Conservation (phyloP, 352 stramenopile genomes). For the Phytophthora tentaculata region DNA sequence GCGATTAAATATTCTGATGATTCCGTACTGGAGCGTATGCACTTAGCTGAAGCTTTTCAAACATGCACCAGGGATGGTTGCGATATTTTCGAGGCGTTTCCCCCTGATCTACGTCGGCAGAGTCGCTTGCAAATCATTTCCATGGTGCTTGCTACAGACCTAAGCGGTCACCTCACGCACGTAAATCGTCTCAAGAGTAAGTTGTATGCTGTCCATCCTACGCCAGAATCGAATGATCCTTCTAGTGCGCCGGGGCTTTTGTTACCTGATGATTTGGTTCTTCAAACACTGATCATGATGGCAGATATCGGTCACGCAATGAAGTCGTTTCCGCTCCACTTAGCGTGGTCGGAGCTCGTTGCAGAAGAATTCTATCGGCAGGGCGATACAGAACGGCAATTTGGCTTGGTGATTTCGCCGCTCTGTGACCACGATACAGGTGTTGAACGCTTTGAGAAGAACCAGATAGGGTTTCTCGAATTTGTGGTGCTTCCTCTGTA, state of each 20-base stretch:
- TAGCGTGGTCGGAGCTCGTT: constrained; percentile 66
- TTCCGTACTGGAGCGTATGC: constrained; percentile 90
- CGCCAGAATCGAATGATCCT: constrained; percentile 14
- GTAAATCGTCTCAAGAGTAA: constrained; percentile 84
- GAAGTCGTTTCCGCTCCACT: constrained; percentile 66
- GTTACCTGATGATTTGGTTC: constrained; percentile 56
- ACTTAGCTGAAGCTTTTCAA: constrained; percentile 75
- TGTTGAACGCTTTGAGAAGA: constrained; percentile 63
- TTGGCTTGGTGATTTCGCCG: constrained; percentile 61
- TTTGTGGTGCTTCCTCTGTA: too few relatives aligned
- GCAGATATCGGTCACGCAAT: constrained; percentile 71
- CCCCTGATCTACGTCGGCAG: constrained; percentile 52
- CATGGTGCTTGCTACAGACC: constrained; percentile 86
- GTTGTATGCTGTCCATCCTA: constrained; percentile 50
- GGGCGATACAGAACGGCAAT: constrained; percentile 67
- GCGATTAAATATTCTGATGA: constrained; percentile 94
- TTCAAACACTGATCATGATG: constrained; percentile 82
- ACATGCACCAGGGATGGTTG: constrained; percentile 68
- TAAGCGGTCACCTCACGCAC: constrained; percentile 77
- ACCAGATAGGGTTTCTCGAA: constrained; percentile 76
- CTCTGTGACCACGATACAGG: constrained; percentile 59
- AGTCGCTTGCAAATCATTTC: constrained; percentile 78
- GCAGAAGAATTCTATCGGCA: constrained; percentile 75
- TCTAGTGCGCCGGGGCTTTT: constrained; percentile 1
- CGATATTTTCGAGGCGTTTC: constrained; percentile 73